Conservation (phyloP, 768 basidiomycete species). For the Pulveroboletus sp. region DNA sequence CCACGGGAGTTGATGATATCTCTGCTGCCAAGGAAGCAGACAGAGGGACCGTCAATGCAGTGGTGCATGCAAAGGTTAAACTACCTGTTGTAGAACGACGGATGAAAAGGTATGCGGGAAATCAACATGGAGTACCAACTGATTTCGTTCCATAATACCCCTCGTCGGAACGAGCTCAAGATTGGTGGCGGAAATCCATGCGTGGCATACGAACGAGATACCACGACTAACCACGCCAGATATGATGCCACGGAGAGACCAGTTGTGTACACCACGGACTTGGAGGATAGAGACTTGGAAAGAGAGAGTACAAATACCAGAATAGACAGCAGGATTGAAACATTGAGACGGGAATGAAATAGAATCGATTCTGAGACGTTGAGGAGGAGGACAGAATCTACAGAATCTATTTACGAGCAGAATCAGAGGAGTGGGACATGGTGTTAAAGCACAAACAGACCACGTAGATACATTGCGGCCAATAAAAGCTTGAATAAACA, state of each 20-base stretch:
- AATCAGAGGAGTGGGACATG: constrained; percentile 3
- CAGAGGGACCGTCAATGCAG: constrained; percentile 59
- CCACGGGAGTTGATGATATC: constrained; percentile 1
- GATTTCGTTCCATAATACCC: constrained; percentile 58
- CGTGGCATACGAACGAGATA: constrained; percentile 47
- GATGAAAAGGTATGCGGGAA: constrained; percentile 2
- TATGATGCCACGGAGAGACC: constrained; percentile 58
- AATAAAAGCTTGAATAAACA: constrained; percentile 46
- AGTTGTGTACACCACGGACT: constrained; percentile 50
- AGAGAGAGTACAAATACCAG: constrained; percentile 48
- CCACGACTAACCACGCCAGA: constrained; percentile 53
- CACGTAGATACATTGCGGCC: constrained; percentile 58
- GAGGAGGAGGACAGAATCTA: constrained; percentile 47
- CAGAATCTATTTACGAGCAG: constrained; percentile 41
- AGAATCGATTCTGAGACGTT: constrained; percentile 34
- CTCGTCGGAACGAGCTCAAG: constrained; percentile 37
- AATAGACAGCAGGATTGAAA: constrained; percentile 40
- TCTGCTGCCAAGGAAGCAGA: constrained; percentile 54
- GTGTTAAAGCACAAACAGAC: constrained; percentile 37
- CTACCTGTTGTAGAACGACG: constrained; percentile 37
- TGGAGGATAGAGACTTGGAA: constrained; percentile 51
- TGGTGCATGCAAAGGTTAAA: constrained; percentile 59
- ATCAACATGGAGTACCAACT: constrained; percentile 39
- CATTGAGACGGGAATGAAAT: constrained; percentile 34
- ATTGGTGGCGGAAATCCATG: constrained; percentile 37